These are phyloP conservation scores for Tetrahymena elliotti DNA, from an alignment of 73 alveolate species.

Conservation along the genomic window DNA sequence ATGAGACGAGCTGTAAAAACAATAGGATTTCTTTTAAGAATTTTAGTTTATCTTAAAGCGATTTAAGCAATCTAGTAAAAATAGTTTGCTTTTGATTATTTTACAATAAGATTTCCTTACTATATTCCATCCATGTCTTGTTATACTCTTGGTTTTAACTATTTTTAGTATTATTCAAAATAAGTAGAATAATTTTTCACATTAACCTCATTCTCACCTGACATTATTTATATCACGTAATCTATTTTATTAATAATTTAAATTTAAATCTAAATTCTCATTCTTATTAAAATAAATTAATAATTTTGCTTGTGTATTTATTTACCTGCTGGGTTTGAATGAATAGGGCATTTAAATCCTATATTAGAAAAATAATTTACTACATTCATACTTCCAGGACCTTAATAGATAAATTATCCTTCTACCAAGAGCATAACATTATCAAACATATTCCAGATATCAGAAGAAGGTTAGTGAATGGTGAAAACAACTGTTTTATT, in stretches of 20 bases:
- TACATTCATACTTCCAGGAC: constrained; percentile 14
- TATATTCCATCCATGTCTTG: background rate
- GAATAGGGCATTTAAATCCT: constrained; percentile 62
- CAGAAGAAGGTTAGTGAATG: constrained; percentile 39
- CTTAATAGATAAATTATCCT: constrained; percentile 39
- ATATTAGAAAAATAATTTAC: constrained; percentile 48
- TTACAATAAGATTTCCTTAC: background rate
- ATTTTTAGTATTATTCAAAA: background rate
- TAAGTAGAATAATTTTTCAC: background rate
- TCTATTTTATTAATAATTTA: background rate
- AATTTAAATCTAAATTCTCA: too few relatives aligned
- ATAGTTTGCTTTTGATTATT: background rate
- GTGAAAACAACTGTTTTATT: constrained; percentile 32
- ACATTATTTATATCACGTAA: background rate
- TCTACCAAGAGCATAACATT: constrained; percentile 18
- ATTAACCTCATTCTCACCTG: background rate
- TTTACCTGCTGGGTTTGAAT: constrained; percentile 62
- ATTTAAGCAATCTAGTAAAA: background rate
- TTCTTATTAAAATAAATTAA: too few relatives aligned
- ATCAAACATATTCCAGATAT: constrained; percentile 22
- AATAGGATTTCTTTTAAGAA: background rate
- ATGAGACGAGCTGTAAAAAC: background rate
- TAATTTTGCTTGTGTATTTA: too few relatives aligned
- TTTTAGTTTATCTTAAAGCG: background rate
- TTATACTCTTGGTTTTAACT: background rate